Evolutionary conservation across 495 filamentous ascomycete genomes (phyloP).

Genomic region (Parathielavia hyrcaniae): DNA sequence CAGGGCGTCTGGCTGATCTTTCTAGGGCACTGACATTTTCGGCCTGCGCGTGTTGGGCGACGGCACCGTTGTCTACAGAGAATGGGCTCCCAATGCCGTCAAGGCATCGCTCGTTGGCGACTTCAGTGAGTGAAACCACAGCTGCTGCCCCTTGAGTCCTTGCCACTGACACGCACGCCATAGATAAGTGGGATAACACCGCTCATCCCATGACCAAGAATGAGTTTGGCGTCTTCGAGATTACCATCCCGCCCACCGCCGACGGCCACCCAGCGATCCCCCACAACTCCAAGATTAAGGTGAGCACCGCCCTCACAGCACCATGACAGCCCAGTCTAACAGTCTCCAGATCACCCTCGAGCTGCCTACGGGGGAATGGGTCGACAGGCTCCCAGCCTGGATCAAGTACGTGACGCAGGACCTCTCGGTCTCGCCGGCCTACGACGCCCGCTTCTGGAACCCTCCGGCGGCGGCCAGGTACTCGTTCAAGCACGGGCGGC

Average conservation of each 20-base stretch:
- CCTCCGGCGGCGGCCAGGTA: slow-evolving; percentile 70
- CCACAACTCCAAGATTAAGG: slow-evolving; percentile 94
- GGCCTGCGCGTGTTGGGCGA: slow-evolving; percentile 74
- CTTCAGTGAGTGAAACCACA: slow-evolving; percentile 59
- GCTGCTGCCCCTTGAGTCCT: background rate
- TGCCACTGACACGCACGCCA: slow-evolving; percentile 6
- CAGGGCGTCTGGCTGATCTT: slow-evolving; percentile 16
- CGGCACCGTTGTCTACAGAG: slow-evolving; percentile 81
- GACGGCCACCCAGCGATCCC: slow-evolving; percentile 72
- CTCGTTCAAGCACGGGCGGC: slow-evolving; percentile 72
- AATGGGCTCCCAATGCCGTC: slow-evolving; percentile 91
- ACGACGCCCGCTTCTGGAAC: slow-evolving; percentile 97
- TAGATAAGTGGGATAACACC: slow-evolving; percentile 81
- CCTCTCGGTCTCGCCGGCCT: slow-evolving; percentile 75
- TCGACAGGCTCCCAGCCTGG: slow-evolving; percentile 90
- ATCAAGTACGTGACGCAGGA: slow-evolving; percentile 96
- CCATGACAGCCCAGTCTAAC: background rate
- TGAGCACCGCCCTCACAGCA: slow-evolving; percentile 28
- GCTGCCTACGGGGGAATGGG: slow-evolving; percentile 66
- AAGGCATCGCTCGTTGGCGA: slow-evolving; percentile 87
- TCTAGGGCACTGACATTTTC: slow-evolving; percentile 74
- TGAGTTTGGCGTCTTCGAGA: slow-evolving; percentile 80
- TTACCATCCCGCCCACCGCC: slow-evolving; percentile 63
- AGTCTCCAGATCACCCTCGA: slow-evolving; percentile 69
- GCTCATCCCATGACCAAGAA: slow-evolving; percentile 82